Conservation (phyloP, 805 yeast genomes). For the Nakazawaea ishiwadae region DNA sequence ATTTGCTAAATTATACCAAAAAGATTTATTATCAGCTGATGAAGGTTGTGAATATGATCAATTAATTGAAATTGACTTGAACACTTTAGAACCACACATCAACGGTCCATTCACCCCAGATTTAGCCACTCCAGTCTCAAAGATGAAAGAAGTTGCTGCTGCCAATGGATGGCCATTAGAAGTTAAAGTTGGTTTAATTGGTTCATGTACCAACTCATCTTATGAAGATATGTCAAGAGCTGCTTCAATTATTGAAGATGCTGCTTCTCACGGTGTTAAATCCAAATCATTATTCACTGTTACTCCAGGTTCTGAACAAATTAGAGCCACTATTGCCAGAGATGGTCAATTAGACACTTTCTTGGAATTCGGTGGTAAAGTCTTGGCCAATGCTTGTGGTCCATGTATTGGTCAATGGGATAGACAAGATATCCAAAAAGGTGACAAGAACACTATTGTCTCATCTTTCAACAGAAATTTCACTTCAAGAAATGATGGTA, state of each 20-base stretch:
- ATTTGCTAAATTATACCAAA: slow-evolving; percentile 48
- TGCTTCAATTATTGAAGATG: slow-evolving; percentile 84
- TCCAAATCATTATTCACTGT: slow-evolving; percentile 91
- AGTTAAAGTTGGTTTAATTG: slow-evolving; percentile 91
- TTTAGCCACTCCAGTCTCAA: slow-evolving; percentile 86
- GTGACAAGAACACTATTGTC: slow-evolving; percentile 81
- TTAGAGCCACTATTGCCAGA: slow-evolving; percentile 93
- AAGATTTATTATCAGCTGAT: slow-evolving; percentile 74
- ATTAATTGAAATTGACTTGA: slow-evolving; percentile 83
- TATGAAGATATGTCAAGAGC: slow-evolving; percentile 98
- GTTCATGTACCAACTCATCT: slow-evolving; percentile 97
- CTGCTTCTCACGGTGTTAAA: slow-evolving; percentile 78
- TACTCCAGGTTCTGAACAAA: slow-evolving; percentile 98
- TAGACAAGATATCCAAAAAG: slow-evolving; percentile 65
- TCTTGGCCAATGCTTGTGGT: slow-evolving; percentile 97
- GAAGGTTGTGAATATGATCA: slow-evolving; percentile 87
- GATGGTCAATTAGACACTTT: slow-evolving; percentile 85
- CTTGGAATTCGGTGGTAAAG: slow-evolving; percentile 84
- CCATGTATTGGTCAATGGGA: slow-evolving; percentile 99
- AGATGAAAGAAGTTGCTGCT: slow-evolving; percentile 67
- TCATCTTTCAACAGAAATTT: slow-evolving; percentile 98
- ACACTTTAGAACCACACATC: slow-evolving; percentile 86
- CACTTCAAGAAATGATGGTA: slow-evolving; percentile 97
- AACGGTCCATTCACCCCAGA: slow-evolving; percentile 99
- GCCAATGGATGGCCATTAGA: slow-evolving; percentile 81